These are phyloP conservation scores for Talaromyces stipitatus DNA, from an alignment of 495 filamentous ascomycete species.

Conservation along the genomic window DNA sequence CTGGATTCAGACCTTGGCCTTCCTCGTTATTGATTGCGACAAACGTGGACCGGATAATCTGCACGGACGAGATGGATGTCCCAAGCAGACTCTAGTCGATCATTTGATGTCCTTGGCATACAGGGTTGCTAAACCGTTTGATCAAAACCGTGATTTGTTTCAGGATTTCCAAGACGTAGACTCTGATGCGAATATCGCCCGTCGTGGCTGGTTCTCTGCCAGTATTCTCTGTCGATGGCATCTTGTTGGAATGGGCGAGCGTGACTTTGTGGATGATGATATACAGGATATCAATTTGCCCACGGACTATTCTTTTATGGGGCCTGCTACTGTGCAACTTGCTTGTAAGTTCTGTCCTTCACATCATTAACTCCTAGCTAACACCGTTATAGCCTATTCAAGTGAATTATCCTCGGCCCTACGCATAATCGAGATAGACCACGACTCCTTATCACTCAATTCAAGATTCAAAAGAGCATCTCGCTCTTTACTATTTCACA, in stretches of 20 bases:
- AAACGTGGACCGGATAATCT: conserved; percentile 39
- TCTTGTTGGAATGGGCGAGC: conserved; percentile 59
- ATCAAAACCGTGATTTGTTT: conserved; percentile 29
- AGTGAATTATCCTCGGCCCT: conserved; percentile 3
- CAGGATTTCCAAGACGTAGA: conserved; percentile 47
- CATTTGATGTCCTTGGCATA: conserved; percentile 33
- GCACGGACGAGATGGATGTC: conserved; percentile 32
- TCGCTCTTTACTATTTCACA: conserved; percentile 3
- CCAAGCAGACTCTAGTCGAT: conserved; percentile 35
- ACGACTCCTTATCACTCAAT: neutral
- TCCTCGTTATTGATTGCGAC: conserved; percentile 41
- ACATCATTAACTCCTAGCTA: neutral
- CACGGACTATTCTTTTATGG: conserved; percentile 59
- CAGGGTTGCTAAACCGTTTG: conserved; percentile 32
- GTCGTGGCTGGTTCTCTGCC: conserved; percentile 69
- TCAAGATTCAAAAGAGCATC: conserved; percentile 1
- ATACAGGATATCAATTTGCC: conserved; percentile 37
- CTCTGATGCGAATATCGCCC: conserved; percentile 60
- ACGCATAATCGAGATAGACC: conserved; percentile 3
- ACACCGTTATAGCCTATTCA: conserved; percentile 30
- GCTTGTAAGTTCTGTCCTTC: conserved; percentile 50
- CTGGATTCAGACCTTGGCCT: conserved; percentile 34
- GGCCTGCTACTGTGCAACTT: conserved; percentile 55
- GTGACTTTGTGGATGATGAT: conserved; percentile 44
- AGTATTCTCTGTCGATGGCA: conserved; percentile 71